Evolutionary conservation across 331 rosid species (phyloP).

Genomic region (Acacia pycnantha): DNA sequence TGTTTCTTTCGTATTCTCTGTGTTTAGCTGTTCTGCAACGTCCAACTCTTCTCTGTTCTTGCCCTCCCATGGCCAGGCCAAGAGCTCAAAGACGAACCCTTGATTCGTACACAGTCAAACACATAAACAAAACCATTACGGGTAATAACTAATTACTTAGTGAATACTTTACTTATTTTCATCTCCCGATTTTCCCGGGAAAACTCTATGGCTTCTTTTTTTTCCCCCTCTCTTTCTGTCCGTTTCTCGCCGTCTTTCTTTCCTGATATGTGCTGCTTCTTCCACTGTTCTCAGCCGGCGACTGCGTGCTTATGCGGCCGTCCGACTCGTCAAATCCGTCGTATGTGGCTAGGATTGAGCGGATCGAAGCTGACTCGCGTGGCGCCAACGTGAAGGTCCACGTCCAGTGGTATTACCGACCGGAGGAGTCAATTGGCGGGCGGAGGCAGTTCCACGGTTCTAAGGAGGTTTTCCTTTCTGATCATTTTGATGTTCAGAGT

Average conservation of each 20-base stretch:
- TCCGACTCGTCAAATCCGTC: constrained; percentile 79
- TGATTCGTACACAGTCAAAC: constrained; percentile 66
- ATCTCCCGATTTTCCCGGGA: constrained; percentile 1
- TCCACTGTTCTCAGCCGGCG: constrained; percentile 58
- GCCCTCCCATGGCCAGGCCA: constrained; percentile 55
- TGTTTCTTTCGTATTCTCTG: background rate
- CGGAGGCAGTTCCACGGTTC: constrained; percentile 99
- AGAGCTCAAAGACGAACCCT: constrained; percentile 68
- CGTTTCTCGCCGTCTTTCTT: background rate
- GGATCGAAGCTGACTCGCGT: constrained; percentile 89
- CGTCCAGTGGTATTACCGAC: constrained; percentile 95
- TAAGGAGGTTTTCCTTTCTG: constrained; percentile 93
- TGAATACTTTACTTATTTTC: background rate
- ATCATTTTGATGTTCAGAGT: constrained; percentile 88
- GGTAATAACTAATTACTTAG: constrained; percentile 25
- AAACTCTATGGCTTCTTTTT: background rate
- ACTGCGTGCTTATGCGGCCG: constrained; percentile 94
- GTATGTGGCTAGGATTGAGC: constrained; percentile 89
- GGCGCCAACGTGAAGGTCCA: constrained; percentile 86
- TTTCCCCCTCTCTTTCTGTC: background rate
- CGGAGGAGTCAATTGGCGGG: constrained; percentile 98
- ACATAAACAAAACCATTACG: constrained; percentile 53
- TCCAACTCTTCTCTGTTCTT: background rate
- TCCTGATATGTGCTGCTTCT: background rate
- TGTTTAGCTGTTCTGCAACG: background rate